These are phyloP conservation scores for Paramyrothecium sp. DNA, from an alignment of 2,329 filamentous ascomycete species.

Conservation along the genomic window DNA sequence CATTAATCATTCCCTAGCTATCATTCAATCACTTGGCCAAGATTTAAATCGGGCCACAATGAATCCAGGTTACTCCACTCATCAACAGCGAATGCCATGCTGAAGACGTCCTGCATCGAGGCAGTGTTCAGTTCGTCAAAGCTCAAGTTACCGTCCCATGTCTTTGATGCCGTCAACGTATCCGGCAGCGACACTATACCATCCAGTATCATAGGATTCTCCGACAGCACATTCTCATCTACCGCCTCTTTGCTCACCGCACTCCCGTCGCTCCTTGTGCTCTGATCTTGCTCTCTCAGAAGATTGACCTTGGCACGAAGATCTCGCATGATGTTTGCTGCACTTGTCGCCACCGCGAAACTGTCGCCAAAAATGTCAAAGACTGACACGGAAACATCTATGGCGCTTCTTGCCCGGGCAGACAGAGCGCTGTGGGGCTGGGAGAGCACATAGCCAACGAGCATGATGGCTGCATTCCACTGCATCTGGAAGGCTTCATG, in stretches of 20 bases:
- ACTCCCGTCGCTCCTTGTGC: too few relatives aligned
- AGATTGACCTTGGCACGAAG: constrained; percentile 10
- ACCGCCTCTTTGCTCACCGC: too few relatives aligned
- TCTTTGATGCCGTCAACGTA: too few relatives aligned
- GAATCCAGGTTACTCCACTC: constrained; percentile 1
- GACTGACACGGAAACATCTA: constrained; percentile 34
- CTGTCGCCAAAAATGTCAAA: constrained; percentile 28
- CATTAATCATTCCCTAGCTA: too few relatives aligned
- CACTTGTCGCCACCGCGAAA: constrained; percentile 36
- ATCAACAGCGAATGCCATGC: constrained; percentile 2
- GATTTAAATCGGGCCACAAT: not conserved
- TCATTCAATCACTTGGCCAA: too few relatives aligned
- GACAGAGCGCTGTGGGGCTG: constrained; percentile 13
- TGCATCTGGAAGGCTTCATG: constrained; percentile 16
- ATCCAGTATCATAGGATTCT: too few relatives aligned
- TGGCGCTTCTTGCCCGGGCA: constrained; percentile 8
- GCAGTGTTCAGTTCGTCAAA: not conserved
- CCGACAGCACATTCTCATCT: too few relatives aligned
- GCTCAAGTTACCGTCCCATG: too few relatives aligned
- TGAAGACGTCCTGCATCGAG: constrained; percentile 2
- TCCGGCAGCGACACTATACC: too few relatives aligned
- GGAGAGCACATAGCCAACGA: constrained; percentile 23
- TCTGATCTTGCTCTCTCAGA: not conserved
- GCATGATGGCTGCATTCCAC: constrained; percentile 17
- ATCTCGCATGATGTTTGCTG: constrained; percentile 30